phyloP scores from a whole-genome alignment of 2,329 filamentous ascomycete species.

The Colletotrichum abscissum region DNA sequence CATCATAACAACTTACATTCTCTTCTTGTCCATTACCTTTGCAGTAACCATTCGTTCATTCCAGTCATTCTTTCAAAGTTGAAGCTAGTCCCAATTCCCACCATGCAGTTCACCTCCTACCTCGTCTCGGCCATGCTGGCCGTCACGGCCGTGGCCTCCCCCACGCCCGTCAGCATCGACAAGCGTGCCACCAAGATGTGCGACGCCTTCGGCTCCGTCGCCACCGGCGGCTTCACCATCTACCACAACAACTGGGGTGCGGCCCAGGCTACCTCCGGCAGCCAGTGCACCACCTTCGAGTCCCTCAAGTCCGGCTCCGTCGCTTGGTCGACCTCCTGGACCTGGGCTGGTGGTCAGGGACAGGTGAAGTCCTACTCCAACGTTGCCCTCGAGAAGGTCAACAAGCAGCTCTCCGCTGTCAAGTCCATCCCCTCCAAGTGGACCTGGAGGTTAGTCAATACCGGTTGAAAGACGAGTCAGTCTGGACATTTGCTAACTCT shows the following conservation, averaged over 20 bases:
- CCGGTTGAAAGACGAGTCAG: too few species aligned
- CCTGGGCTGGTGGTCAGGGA: conserved; percentile 50
- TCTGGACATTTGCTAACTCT: background rate
- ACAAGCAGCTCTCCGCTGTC: conserved; percentile 49
- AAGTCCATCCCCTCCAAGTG: conserved; percentile 49
- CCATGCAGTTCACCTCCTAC: conserved; percentile 31
- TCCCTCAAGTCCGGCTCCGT: conserved; percentile 47
- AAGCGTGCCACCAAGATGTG: conserved; percentile 50
- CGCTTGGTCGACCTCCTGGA: conserved; percentile 54
- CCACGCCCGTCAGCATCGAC: conserved; percentile 44
- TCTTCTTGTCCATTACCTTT: background rate
- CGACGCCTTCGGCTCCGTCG: conserved; percentile 50
- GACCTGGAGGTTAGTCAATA: conserved; percentile 42
- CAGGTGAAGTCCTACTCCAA: conserved; percentile 60
- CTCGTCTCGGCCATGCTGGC: conserved; percentile 44
- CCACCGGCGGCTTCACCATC: conserved; percentile 56
- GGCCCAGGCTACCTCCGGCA: conserved; percentile 45
- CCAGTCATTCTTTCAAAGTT: conserved; percentile 5
- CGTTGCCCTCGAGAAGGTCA: conserved; percentile 49
- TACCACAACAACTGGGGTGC: conserved; percentile 66
- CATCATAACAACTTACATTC: conserved; percentile 5
- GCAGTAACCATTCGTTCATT: background rate
- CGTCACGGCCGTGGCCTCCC: conserved; percentile 42
- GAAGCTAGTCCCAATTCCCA: background rate
- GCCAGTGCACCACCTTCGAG: conserved; percentile 54